Base-by-base conservation (phyloP, 768 basidiomycete species). In the Psilocybe sp. region DNA sequence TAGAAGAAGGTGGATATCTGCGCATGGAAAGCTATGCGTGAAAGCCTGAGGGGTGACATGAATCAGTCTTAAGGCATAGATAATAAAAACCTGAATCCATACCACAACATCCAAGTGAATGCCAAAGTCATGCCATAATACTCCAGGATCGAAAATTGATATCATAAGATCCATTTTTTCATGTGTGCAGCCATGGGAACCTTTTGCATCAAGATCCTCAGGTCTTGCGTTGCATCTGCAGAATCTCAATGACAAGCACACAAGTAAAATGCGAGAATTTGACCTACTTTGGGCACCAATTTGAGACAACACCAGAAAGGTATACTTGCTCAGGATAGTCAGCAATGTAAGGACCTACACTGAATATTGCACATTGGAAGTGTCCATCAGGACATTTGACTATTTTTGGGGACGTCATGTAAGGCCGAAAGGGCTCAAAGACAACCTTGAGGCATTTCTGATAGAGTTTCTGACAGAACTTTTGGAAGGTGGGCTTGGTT, bases 301-400 rank as follows among this genome's bases (percentile, higher is more conserved):
- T 41, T 7, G 52, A 41, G 0, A 74, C 68, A 34, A 68, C 56
- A 11, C 61, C 51, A 0, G 63, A 44, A 0, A 69, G 50, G 42
- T 48, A 62, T 0, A 64, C 67, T 46, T 74, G 72, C 41, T 72
- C 71, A 0, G 70, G 71, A 51, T 73, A 73, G 35, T 73, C 70
- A 0, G 69, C 67, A 33, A 73, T 71, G 43, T 64, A 69, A 1
- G 70, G 67, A 0, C 67, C 68, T 6, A 71, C 49, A 7, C 54
- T 48, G 44, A 57, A 73, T 3, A 71, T 60, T 0, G 52, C 62
- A 1, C 59, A 53, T 1, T 60, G 60, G 47, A 57, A 69, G 47
- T 70, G 66, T 0, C 69, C 68, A 57, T 74, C 68, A 0, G 67
- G 62, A 47, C 68, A 74, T 0, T 40, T 44, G 2, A 65, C 16